Evolutionary conservation across 2,329 filamentous ascomycete genomes (phyloP), one percentile per base, ranked within the genome.

Genomic region (Hypoxylon sp.): DNA sequence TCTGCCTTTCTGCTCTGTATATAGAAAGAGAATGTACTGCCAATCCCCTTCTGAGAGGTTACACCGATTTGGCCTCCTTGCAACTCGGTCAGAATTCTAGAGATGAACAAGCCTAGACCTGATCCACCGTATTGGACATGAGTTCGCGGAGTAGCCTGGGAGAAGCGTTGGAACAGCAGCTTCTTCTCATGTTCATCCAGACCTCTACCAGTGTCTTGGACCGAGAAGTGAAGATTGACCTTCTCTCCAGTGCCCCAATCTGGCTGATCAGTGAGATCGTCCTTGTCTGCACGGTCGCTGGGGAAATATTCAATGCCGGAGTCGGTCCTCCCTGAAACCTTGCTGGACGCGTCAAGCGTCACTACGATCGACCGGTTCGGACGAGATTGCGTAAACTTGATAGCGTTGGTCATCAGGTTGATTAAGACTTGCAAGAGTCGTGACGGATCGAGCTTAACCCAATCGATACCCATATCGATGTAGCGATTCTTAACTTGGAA

Each of bases 51-150:
- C 68, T 87, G 82, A 0, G 90, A 92, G 1, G 86, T 85, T 2
- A 94, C 91, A 6, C 91, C 91, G 61, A 94, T 93, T 76, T 93
- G 91, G 2, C 92, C 92, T 13, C 92, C 92, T 79, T 94, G 92
- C 55, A 94, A 81, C 76, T 94, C 91, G 1, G 91, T 92, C 54
- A 95, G 81, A 73, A 92, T 91, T 40, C 91, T 86, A 3, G 90
- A 93, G 76, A 95, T 94, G 81, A 94, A 94, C 1, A 95, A 82
- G 0, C 91, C 91, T 0, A 93, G 81, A 0, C 91, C 91, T 0
- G 88, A 91, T 6, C 91, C 91, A 22, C 91, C 91, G 69, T 92
- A 93, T 69, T 91, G 89, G 2, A 92, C 89, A 74, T 93, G 91
- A 0, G 90, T 92, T 30, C 90, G 84, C 3, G 90, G 90, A 6